Evolutionary conservation across 345 rosid species (phyloP).

Genomic region (Kernera saxatilis): DNA sequence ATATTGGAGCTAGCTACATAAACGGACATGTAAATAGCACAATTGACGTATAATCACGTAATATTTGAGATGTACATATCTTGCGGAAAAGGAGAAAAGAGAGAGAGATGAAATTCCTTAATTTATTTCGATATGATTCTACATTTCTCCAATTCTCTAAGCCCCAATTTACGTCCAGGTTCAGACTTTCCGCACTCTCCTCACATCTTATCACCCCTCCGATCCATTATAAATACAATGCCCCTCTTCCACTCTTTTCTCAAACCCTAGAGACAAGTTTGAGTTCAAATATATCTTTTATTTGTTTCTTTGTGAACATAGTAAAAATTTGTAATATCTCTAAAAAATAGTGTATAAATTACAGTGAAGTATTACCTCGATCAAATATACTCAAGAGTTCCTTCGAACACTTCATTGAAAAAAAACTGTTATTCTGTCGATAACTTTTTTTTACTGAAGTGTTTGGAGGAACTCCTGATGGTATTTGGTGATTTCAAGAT

Average conservation of each 20-base stretch:
- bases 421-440: background rate
- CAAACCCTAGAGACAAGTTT: background rate
- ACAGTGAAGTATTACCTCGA: background rate
- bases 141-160: background rate
- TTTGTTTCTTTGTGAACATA: background rate
- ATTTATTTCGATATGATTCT: constrained; percentile 3
- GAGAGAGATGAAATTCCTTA: constrained; percentile 7
- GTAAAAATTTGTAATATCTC: background rate
- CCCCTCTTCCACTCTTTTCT: background rate
- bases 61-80: background rate
- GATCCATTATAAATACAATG: background rate
- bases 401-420: constrained; percentile 20
- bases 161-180: constrained; percentile 8
- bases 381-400: constrained; percentile 11
- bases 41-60: background rate
- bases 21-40: background rate
- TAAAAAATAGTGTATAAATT: background rate
- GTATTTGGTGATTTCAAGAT: constrained; percentile 2
- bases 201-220: background rate
- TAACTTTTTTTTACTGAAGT: constrained; percentile 6
- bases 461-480: constrained; percentile 22
- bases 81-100: background rate
- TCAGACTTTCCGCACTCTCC: background rate
- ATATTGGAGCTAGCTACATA: background rate
- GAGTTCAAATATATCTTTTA: background rate